Base-by-base conservation (phyloP, 176 grass and related monocot species). In the Carex parvula region DNA sequence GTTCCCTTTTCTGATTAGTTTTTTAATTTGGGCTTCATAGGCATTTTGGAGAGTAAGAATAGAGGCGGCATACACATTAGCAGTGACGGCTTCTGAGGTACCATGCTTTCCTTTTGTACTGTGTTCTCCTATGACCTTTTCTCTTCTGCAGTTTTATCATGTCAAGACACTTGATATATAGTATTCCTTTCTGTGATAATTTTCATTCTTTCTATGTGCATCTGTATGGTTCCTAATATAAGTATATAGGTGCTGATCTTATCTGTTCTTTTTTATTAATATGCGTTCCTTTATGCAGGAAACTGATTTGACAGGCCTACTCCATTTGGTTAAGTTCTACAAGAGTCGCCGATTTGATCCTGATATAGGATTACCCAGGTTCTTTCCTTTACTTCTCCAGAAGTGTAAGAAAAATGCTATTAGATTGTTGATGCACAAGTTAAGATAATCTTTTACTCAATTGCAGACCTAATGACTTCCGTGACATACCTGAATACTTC, bases 311-410 rank as follows among this genome's bases (percentile, higher is more conserved):
- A 77, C 91, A 86, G 95, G 95, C 26, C 39, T 98, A 39, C 86
- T 95, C 74, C 89, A 98, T 91, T 92, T 98, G 30, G 69, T 98
- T 58, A 98, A 98, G 67, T 98, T 95, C 54, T 98, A 98, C 88
- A 98, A 95, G 87, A 98, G 86, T 60, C 82, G 86, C 41, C 89
- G 91, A 59, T 98, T 95, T 84, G 95, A 98, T 90, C 46, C 88
- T 76, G 92, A 98, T 88, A 98, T 93, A 83, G 95, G 95, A 93
- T 88, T 98, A 85, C 95, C 95, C 21, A 98, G 95, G 95, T 98
- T 46, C 63, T 66, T n/a, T 48, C 73, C 69, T 83, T 79, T 80
- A 48, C 26, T 78, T 61, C 42, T 71, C 7, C 18, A 13, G 32
- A 59, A 33, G 52, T 59, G 73, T 24, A 60, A 81, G 20, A 9